These are phyloP conservation scores for Penicillium flavigenum DNA, from an alignment of 495 filamentous ascomycete genomes.

Conservation along the genomic window DNA sequence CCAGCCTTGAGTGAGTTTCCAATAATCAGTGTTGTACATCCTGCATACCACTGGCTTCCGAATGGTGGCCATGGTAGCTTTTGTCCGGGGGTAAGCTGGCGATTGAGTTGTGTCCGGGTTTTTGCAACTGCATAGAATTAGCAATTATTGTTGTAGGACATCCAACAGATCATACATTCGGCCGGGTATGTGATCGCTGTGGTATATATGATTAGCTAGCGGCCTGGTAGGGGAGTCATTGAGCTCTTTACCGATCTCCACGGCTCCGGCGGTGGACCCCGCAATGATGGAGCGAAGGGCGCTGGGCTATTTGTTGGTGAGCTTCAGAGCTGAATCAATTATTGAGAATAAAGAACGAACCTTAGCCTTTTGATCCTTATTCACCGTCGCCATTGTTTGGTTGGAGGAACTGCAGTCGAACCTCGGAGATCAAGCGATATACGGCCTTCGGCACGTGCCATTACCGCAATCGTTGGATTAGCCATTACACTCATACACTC, in stretches of 20 bases:
- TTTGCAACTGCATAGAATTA: constrained; percentile 69
- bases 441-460: constrained; percentile 25
- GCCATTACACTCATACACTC: neutral
- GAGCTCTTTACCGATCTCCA: constrained; percentile 75
- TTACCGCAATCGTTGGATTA: constrained; percentile 14
- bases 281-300: constrained; percentile 82
- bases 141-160: constrained; percentile 2
- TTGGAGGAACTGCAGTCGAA: constrained; percentile 14
- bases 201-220: constrained; percentile 17
- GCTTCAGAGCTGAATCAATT: constrained; percentile 1
- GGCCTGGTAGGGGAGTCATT: constrained; percentile 6
- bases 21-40: constrained; percentile 94
- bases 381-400: constrained; percentile 41
- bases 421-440: constrained; percentile 15
- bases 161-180: constrained; percentile 63
- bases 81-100: constrained; percentile 70
- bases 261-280: constrained; percentile 84
- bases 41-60: constrained; percentile 93
- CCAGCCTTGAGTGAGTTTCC: constrained; percentile 96
- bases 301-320: constrained; percentile 60
- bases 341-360: constrained; percentile 22
- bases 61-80: constrained; percentile 97
- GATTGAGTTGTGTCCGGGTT: constrained; percentile 91
- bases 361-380: constrained; percentile 46
- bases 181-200: constrained; percentile 94